A percentile compares a stretch with the other conserved stretches of the same genome.
These are phyloP conservation scores for Asterella californica DNA, from an alignment of 225 moss, liverwort and hornwort genomes.

Conservation along the genomic window DNA sequence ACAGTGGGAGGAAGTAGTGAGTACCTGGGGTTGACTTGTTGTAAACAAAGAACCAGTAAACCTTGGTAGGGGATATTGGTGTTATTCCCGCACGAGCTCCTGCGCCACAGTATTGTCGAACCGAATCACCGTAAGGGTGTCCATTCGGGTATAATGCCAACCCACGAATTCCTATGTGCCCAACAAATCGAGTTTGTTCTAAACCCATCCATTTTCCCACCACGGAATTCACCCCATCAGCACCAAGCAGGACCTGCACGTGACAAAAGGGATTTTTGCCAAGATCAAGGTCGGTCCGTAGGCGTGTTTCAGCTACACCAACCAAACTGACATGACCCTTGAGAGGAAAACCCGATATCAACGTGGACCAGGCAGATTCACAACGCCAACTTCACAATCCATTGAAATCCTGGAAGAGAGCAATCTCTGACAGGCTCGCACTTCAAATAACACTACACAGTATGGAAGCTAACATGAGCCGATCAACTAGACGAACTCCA, in stretches of 20 bases:
- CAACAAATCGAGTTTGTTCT: slow-evolving; percentile 39
- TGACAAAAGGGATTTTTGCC: neutral
- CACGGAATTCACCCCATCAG: slow-evolving; percentile 69
- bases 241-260: slow-evolving; percentile 52
- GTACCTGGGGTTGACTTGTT: slow-evolving; percentile 48
- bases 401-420: too few species aligned
- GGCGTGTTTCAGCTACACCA: too few species aligned
- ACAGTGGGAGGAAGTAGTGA: neutral
- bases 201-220: slow-evolving; percentile 64
- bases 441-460: too few species aligned
- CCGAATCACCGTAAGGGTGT: slow-evolving; percentile 41
- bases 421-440: neutral
- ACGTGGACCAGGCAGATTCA: neutral
- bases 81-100: slow-evolving; percentile 44
- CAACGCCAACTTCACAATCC: neutral
- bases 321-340: too few species aligned
- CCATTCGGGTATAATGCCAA: slow-evolving; percentile 49
- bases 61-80: slow-evolving; percentile 46
- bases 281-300: neutral
- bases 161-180: slow-evolving; percentile 51
- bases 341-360: neutral
- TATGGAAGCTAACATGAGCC: neutral
- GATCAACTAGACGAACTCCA: neutral
- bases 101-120: slow-evolving; percentile 37
- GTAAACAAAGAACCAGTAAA: slow-evolving; percentile 58